These are phyloP conservation scores for Aureobasidium leucospermi DNA, from an alignment of 2,329 filamentous ascomycete genomes.

Conservation along the genomic window DNA sequence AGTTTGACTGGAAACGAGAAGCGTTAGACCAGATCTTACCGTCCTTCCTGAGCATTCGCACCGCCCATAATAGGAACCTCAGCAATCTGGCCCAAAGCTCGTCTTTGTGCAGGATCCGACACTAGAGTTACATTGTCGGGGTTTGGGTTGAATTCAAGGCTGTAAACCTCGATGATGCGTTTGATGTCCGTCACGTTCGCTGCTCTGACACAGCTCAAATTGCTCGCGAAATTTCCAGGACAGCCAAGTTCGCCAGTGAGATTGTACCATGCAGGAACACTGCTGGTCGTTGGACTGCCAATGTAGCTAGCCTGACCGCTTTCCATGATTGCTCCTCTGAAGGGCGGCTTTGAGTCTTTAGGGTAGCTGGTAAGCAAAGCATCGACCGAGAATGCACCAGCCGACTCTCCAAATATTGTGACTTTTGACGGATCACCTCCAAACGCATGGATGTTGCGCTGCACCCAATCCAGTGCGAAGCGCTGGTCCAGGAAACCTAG, in stretches of 20 bases:
- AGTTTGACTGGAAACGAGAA: background rate
- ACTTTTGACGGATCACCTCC: slow-evolving; percentile 32
- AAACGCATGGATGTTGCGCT: slow-evolving; percentile 30
- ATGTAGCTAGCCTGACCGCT: slow-evolving; percentile 26
- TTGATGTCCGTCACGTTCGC: slow-evolving; percentile 27
- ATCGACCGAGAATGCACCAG: slow-evolving; percentile 27
- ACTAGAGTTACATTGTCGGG: slow-evolving; percentile 29
- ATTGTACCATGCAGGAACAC: slow-evolving; percentile 19
- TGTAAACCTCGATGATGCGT: slow-evolving; percentile 24
- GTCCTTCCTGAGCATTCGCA: slow-evolving; percentile 30
- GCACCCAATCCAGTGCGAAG: slow-evolving; percentile 31
- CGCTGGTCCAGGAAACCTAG: slow-evolving; percentile 33
- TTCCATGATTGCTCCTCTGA: slow-evolving; percentile 29
- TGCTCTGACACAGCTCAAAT: slow-evolving; percentile 26
- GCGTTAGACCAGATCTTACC: slow-evolving; percentile 14
- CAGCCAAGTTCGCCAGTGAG: slow-evolving; percentile 24
- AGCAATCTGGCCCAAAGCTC: slow-evolving; percentile 26
- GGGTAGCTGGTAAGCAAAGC: slow-evolving; percentile 26
- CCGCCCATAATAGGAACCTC: slow-evolving; percentile 30
- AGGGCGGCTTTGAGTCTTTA: slow-evolving; percentile 23
- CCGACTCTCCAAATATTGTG: slow-evolving; percentile 30
- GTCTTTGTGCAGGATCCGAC: slow-evolving; percentile 21
- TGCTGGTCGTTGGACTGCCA: slow-evolving; percentile 8
- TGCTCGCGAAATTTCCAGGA: slow-evolving; percentile 20
- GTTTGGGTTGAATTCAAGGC: slow-evolving; percentile 25